Percentiles rank a stretch among this genome's conserved stretches.
Conservation (phyloP, 139 green algal species). For the Tetradesmus obliquus region DNA sequence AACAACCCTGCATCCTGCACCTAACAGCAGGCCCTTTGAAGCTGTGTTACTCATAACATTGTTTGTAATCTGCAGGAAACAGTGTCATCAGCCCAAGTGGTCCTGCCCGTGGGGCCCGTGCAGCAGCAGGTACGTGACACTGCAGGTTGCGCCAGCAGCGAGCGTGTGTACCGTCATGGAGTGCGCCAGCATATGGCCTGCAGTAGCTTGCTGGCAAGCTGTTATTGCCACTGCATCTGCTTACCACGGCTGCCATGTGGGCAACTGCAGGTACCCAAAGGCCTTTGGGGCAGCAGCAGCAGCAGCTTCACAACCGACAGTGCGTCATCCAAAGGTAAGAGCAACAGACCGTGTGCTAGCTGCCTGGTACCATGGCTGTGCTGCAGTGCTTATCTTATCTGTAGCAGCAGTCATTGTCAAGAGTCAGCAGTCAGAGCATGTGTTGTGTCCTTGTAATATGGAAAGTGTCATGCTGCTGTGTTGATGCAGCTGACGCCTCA, state of each 20-base stretch:
- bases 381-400: not conserved
- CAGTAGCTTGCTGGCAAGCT: not conserved
- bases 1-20: not conserved
- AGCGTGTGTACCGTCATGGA: not conserved
- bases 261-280: conserved; percentile 10
- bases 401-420: not conserved
- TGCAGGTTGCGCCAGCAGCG: not conserved
- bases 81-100: not conserved
- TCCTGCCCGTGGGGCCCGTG: not conserved
- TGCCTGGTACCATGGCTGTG: not conserved
- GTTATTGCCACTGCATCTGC: not conserved
- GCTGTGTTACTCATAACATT: not conserved
- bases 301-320: not conserved
- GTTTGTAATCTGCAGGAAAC: not conserved
- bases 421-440: not conserved
- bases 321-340: not conserved
- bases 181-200: not conserved
- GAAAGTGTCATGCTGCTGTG: not conserved
- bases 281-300: conserved; percentile 2
- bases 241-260: not conserved
- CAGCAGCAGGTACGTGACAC: not conserved
- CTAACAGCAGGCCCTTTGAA: not conserved
- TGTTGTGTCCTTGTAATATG: not conserved
- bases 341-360: not conserved
- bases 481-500: not conserved